Conservation (phyloP, 2,329 filamentous ascomycete genomes). For the Mollisia scopiformis region DNA sequence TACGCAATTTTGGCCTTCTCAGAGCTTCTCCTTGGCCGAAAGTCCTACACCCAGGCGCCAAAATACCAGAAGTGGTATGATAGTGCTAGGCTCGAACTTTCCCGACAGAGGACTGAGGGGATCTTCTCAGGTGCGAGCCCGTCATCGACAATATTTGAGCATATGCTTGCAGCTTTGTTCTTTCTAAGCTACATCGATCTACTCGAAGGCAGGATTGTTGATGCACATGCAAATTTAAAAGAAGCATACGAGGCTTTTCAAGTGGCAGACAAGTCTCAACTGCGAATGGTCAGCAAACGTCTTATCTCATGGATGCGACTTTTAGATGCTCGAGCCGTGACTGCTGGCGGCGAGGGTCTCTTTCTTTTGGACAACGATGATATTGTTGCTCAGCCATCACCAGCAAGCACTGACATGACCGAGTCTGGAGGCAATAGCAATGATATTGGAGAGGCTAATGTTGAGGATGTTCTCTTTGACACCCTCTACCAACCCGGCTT, state of each 20-base stretch:
- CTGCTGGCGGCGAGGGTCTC: constrained; percentile 57
- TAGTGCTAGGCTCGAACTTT: constrained; percentile 10
- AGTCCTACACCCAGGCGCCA: constrained; percentile 15
- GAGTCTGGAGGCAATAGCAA: constrained; percentile 35
- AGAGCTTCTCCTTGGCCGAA: constrained; percentile 38
- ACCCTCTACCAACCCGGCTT: constrained; percentile 58
- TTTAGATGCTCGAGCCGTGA: constrained; percentile 57
- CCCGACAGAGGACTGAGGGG: constrained; percentile 1
- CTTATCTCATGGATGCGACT: constrained; percentile 58
- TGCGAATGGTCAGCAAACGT: constrained; percentile 47
- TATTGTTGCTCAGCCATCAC: constrained; percentile 48
- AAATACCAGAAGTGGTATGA: constrained; percentile 23
- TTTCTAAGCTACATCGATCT: constrained; percentile 58
- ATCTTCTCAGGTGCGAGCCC: not conserved
- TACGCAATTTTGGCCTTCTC: constrained; percentile 56
- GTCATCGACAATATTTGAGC: constrained; percentile 32
- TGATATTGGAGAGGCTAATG: constrained; percentile 24
- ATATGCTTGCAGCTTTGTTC: constrained; percentile 54
- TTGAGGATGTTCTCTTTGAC: constrained; percentile 55
- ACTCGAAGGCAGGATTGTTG: constrained; percentile 44
- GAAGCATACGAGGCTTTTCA: constrained; percentile 52
- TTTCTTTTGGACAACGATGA: constrained; percentile 54
- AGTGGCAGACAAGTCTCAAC: constrained; percentile 41
- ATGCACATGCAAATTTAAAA: constrained; percentile 53
- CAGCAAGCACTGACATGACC: constrained; percentile 41